Base-by-base conservation (phyloP, 2,329 filamentous ascomycete genomes). In the Aureobasidium vineae region DNA sequence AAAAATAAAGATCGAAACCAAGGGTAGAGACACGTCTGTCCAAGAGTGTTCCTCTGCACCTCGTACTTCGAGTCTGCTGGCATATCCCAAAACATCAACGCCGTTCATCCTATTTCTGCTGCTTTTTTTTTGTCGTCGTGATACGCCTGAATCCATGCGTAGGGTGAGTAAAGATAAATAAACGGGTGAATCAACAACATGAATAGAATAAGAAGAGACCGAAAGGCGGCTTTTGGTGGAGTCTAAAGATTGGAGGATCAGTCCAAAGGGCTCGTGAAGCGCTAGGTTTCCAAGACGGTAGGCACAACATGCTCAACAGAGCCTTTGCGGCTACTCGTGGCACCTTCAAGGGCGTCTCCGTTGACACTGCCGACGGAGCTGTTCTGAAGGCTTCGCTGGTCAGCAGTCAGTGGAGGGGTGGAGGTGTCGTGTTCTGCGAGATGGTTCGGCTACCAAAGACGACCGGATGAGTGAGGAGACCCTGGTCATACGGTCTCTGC, bases 301-400 rank as follows among this genome's bases (percentile, higher is more conserved):
- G 64, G 54, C 19, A 40, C 23, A 8, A 21, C 36, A 28, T 57
- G 53, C n/a, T 66, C 50, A 33, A 66, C 45, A 31, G 64, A 66
- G n/a, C 71, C 70, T 64, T 74, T 73, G 26, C 71, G 68, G 61
- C 72, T 72, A 45, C 67, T 67, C 40, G 68, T 66, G 26, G 75
- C 75, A 19, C 75, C 75, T 65, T 76, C 75, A 40, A 75, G 70
- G 43, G 74, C 69, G 64, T 77, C 75, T 33, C 74, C 73, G 49
- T 75, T 75, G 67, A 75, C 54, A 53, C 74, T 75, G 49, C 56
- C 50, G 15, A 64, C 36, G 21, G 69, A 66, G 60, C 65, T 69
- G 43, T 52, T 68, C 33, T 67, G 67, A 33, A 67, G 64, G 40
- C 66, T 70, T 40, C 61, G 68, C 49, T 45, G 66, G 23, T 41